Percentiles rank a stretch among this genome's conserved stretches.
Evolutionary conservation across 768 basidiomycete species (phyloP).

Genomic region (Amanita pallidorosea): DNA sequence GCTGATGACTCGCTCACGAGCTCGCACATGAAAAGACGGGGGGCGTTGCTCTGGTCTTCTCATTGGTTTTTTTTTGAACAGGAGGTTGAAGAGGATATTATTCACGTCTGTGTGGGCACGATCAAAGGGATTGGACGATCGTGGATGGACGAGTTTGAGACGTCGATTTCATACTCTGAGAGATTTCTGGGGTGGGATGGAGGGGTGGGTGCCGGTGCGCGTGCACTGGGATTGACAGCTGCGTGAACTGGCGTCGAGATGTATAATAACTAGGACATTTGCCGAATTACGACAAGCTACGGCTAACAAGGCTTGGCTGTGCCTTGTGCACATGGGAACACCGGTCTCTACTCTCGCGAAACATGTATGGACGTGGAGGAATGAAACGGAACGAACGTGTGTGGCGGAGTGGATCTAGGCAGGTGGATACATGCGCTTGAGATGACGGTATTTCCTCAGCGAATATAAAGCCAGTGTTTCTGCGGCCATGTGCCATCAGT

Average conservation of each 20-base stretch:
- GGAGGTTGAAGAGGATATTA: constrained; percentile 83
- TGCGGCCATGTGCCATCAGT: constrained; percentile 14
- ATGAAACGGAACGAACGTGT: background rate
- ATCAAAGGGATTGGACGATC: constrained; percentile 44
- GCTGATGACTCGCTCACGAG: constrained; percentile 26
- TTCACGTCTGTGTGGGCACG: constrained; percentile 91
- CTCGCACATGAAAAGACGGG: constrained; percentile 45
- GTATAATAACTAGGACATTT: background rate
- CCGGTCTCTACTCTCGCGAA: too few relatives aligned
- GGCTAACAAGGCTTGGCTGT: too few relatives aligned
- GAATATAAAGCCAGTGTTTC: constrained; percentile 80
- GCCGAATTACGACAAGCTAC: background rate
- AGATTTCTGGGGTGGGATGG: constrained; percentile 79
- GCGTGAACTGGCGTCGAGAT: background rate
- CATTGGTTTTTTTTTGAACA: constrained; percentile 97
- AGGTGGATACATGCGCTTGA: constrained; percentile 54
- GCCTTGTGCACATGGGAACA: too few relatives aligned
- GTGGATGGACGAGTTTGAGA: constrained; percentile 27
- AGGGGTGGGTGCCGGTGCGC: constrained; percentile 66
- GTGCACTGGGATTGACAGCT: constrained; percentile 54
- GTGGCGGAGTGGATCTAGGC: background rate
- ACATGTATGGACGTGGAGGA: background rate
- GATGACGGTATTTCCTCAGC: constrained; percentile 71
- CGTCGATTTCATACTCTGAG: constrained; percentile 28
- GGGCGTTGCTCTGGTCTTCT: constrained; percentile 88